Conservation (phyloP, 768 basidiomycete genomes). For the Tylopilus subfusipes region DNA sequence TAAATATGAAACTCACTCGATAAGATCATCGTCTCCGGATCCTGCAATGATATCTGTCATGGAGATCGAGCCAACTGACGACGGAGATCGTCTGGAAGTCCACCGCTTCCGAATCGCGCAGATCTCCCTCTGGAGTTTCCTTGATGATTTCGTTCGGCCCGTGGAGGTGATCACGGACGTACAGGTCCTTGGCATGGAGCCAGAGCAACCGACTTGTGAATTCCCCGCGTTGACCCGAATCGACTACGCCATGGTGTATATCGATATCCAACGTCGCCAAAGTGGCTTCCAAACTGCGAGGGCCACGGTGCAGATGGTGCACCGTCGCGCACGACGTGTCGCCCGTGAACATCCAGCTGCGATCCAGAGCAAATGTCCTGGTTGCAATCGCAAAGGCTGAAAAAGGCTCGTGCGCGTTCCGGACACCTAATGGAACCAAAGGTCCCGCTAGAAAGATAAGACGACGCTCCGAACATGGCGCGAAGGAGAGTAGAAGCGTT, state of each 20-base stretch:
- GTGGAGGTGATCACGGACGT: neutral
- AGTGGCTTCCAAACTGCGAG: neutral
- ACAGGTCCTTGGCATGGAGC: conserved; percentile 2
- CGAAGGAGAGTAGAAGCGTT: no score
- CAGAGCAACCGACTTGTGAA: conserved; percentile 2
- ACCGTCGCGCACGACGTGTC: no score
- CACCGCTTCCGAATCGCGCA: neutral
- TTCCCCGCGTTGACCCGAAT: neutral
- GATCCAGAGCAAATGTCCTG: no score
- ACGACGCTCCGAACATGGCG: no score
- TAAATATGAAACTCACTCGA: no score
- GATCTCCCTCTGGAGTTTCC: neutral
- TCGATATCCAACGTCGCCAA: neutral
- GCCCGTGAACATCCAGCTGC: no score
- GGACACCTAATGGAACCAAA: no score
- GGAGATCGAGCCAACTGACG: neutral
- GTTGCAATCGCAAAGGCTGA: no score
- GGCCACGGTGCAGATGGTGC: neutral
- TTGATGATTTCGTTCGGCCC: no score
- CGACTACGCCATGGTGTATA: neutral
- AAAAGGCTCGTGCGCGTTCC: no score
- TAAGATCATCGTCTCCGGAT: neutral
- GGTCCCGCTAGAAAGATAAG: no score
- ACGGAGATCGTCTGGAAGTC: conserved; percentile 4
- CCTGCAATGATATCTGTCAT: conserved; percentile 3